Evolutionary conservation across 257 asterid species (phyloP).

Genomic region (Hygrophila difformis): DNA sequence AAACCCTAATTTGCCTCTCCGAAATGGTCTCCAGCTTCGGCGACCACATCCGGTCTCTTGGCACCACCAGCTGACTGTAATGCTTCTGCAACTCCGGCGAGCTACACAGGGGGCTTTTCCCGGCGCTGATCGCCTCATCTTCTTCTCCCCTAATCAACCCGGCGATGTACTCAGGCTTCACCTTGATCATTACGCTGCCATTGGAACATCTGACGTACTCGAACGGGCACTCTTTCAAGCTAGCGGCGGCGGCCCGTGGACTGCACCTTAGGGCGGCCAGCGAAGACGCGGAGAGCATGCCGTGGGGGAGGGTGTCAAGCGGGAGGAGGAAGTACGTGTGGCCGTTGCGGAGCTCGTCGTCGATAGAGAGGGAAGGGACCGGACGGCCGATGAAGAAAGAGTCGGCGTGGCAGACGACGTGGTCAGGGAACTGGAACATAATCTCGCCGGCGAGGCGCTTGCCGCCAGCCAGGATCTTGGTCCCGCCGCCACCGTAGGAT

Average conservation of each 20-base stretch:
- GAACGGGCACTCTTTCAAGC: conserved; percentile 43
- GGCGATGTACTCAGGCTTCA: conserved; percentile 46
- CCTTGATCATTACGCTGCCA: conserved; percentile 63
- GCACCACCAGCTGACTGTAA: conserved; percentile 54
- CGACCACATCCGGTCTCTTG: conserved; percentile 58
- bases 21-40: conserved; percentile 75
- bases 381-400: conserved; percentile 79
- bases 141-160: conserved; percentile 22
- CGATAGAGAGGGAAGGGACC: conserved; percentile 44
- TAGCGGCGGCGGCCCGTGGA: conserved; percentile 1
- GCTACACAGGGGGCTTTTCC: conserved; percentile 33
- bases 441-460: conserved; percentile 60
- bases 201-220: conserved; percentile 44
- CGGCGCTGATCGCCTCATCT: neutral
- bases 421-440: conserved; percentile 75
- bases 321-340: conserved; percentile 69
- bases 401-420: conserved; percentile 59
- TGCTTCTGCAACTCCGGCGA: conserved; percentile 82
- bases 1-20: conserved; percentile 55
- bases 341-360: conserved; percentile 36
- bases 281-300: conserved; percentile 39
- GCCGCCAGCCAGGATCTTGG: conserved; percentile 24
- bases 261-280: conserved; percentile 25
- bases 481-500: conserved; percentile 39
- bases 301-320: conserved; percentile 35